Base-by-base conservation (phyloP, 2,329 filamentous ascomycete genomes). In the Aspergillus fumigatus region DNA sequence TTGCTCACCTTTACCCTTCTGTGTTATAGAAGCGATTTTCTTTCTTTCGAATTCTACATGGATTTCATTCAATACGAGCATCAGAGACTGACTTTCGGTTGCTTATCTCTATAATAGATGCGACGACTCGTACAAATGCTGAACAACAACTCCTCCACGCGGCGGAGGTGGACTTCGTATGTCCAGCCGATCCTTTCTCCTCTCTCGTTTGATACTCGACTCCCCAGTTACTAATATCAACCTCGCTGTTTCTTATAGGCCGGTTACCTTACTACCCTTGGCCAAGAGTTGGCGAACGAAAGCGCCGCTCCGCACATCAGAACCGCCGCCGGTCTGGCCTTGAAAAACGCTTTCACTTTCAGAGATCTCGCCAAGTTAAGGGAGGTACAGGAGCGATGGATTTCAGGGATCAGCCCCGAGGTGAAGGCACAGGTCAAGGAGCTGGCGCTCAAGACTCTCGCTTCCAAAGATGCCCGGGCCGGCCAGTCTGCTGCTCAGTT, bases 271-370 rank as follows among this genome's bases (percentile, higher is more conserved):
- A 86, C 88, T 65, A 94, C 92, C 62, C 89, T 99, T 72, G 93
- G 94, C 65, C 88, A 90, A 78, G 91, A 96, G 78, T 86, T 99
- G 70, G 92, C 92, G 73, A 96, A 97, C 78, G 93, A 97, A 72
- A 83, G 85, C 66, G 87, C 89, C 65, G 83, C 89, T 72, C 84
- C 89, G 63, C 85, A 90, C 72, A 94, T 97, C 73, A 89, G 94
- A 82, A 89, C 90, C 67, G 93, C 94, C 66, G 94, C 94, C 68
- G 94, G 92, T 85, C 85, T 99, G 68, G 93, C 94, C 67, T 82
- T 99, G 71, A 99, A 99, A 81, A 99, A 99, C 83, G 89, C 94
- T 70, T 97, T 99, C 80, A 91, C 90, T 71, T 90, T 92, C 70
- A 89, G 94, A 82, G 94, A 99, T 77, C 88, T 88, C 70, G 80